Conservation (phyloP, 176 grass and related monocot genomes). For the Bonia amplexicaulis region DNA sequence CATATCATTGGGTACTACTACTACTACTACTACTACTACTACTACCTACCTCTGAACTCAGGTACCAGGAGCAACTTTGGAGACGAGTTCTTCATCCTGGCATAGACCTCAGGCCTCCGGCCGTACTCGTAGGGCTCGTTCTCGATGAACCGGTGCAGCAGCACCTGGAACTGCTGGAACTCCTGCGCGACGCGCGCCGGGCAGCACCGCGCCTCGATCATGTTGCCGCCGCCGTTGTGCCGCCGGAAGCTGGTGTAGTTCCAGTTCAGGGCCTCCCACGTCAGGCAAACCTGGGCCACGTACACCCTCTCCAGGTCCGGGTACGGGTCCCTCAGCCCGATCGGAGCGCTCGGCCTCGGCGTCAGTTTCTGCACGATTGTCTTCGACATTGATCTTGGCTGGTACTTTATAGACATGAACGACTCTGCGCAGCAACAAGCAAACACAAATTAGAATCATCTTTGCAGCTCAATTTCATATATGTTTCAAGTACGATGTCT, state of each 20-base stretch:
- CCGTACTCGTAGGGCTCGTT: constrained; percentile 80
- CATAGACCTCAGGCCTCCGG: constrained; percentile 65
- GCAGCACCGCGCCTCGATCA: constrained; percentile 48
- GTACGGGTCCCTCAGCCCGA: constrained; percentile 51
- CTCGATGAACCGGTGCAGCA: constrained; percentile 88
- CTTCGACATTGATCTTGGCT: constrained; percentile 64
- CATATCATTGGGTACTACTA: background rate
- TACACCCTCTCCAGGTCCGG: constrained; percentile 77
- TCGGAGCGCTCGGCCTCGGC: constrained; percentile 36
- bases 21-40: too few relatives aligned
- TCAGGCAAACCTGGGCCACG: constrained; percentile 83
- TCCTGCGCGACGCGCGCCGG: constrained; percentile 71
- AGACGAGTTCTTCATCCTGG: constrained; percentile 62
- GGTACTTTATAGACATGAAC: constrained; percentile 67
- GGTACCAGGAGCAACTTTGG: constrained; percentile 86
- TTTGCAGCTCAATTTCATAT: too few relatives aligned
- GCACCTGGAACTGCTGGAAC: constrained; percentile 93
- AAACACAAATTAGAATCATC: too few relatives aligned
- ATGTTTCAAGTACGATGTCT: too few relatives aligned
- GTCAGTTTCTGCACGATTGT: constrained; percentile 66
- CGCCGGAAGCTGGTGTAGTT: constrained; percentile 66
- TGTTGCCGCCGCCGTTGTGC: constrained; percentile 21
- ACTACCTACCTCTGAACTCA: constrained; percentile 59
- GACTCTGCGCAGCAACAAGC: constrained; percentile 46
- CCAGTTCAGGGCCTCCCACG: constrained; percentile 91